Evolutionary conservation across 2,329 filamentous ascomycete genomes (phyloP).

Genomic region (Monosporascus sp.): DNA sequence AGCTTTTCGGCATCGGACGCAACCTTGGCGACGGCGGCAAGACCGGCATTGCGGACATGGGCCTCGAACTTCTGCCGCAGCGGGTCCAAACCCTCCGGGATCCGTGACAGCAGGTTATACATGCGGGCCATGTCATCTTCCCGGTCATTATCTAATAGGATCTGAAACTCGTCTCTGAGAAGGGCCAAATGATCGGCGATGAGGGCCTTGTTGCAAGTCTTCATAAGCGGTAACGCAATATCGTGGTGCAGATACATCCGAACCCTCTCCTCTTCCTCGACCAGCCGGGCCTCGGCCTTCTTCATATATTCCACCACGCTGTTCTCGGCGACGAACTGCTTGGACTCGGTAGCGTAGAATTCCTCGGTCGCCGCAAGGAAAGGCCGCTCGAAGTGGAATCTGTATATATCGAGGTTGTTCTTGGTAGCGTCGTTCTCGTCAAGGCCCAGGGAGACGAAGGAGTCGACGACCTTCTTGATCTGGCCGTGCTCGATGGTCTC

Average conservation of each 20-base stretch:
- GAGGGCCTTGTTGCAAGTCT: constrained; percentile 80
- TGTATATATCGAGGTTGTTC: constrained; percentile 92
- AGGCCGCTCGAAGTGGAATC: constrained; percentile 84
- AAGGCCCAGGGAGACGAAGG: constrained; percentile 88
- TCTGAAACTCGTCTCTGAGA: constrained; percentile 93
- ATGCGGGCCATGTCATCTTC: constrained; percentile 94
- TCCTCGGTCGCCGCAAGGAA: constrained; percentile 79
- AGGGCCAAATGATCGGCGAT: constrained; percentile 82
- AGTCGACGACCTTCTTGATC: constrained; percentile 96
- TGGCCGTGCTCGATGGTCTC: constrained; percentile 97
- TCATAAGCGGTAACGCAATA: constrained; percentile 78
- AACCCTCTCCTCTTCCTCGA: constrained; percentile 92
- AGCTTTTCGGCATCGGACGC: constrained; percentile 81
- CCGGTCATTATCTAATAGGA: constrained; percentile 86
- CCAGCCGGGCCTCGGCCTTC: constrained; percentile 84
- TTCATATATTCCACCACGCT: constrained; percentile 99
- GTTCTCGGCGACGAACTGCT: constrained; percentile 92
- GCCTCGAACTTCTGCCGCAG: constrained; percentile 82
- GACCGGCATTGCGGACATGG: constrained; percentile 85
- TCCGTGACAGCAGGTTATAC: constrained; percentile 86
- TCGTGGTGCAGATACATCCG: constrained; percentile 87
- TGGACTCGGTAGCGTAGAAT: constrained; percentile 90
- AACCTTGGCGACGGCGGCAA: constrained; percentile 86
- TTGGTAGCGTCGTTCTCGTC: constrained; percentile 92
- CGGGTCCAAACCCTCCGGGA: constrained; percentile 86